phyloP scores from a whole-genome alignment of 129 eudicot genomes.

The Helianthus tuberosus region DNA sequence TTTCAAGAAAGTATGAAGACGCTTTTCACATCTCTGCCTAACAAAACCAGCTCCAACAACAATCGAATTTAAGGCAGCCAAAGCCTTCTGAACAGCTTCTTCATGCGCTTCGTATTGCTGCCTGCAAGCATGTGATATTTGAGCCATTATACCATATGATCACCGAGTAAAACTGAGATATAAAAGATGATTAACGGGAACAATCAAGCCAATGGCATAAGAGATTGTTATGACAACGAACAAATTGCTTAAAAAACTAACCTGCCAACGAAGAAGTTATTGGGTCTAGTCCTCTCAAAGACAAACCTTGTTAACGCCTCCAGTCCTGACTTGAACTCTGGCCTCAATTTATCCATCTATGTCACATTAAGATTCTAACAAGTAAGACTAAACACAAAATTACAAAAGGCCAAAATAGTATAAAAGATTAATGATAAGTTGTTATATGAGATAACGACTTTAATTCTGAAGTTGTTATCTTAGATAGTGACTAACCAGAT shows the following conservation, averaged over 20 bases:
- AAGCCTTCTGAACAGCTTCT: conserved; percentile 76
- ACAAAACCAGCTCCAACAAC: conserved; percentile 88
- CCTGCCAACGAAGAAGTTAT: conserved; percentile 99
- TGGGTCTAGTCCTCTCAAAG: conserved; percentile 98
- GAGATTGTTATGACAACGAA: not conserved
- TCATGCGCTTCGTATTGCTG: conserved; percentile 91
- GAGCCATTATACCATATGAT: conserved; percentile 6
- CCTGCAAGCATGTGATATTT: conserved; percentile 50
- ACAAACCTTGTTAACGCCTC: conserved; percentile 91
- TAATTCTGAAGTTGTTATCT: too few relatives aligned
- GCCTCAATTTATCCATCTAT: conserved; percentile 85
- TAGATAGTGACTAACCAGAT: too few relatives aligned
- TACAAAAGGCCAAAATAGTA: not conserved
- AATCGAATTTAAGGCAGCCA: conserved; percentile 69
- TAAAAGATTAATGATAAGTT: conserved; percentile 1
- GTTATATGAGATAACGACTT: too few relatives aligned
- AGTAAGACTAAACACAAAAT: conserved; percentile 2
- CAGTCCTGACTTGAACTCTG: conserved; percentile 87
- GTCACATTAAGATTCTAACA: not conserved
- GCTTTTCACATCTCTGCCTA: conserved; percentile 82
- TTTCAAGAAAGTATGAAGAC: conserved; percentile 66
- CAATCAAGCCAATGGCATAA: conserved; percentile 7
- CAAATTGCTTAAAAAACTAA: conserved; percentile 37
- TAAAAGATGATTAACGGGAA: conserved; percentile 11
- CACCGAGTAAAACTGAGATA: conserved; percentile 21